Evolutionary conservation across 2,329 filamentous ascomycete species (phyloP).

Genomic region (Phialemoniopsis sp.): DNA sequence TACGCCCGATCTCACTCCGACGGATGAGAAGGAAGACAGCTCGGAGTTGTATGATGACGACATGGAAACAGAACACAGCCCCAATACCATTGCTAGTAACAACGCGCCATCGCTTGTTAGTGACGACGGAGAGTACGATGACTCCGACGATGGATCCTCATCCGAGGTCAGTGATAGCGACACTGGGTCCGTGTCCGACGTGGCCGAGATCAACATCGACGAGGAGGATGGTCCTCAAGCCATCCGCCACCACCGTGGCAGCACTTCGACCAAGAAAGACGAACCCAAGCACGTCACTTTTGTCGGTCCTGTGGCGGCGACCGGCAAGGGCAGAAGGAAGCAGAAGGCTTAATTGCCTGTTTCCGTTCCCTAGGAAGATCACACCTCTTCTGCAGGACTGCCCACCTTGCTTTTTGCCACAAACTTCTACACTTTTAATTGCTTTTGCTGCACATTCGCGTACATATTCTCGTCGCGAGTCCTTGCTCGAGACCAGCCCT

Average conservation of each 20-base stretch:
- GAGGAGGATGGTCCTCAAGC: conserved; percentile 39
- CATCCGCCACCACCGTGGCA: conserved; percentile 37
- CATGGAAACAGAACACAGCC: conserved; percentile 61
- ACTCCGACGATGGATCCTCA: conserved; percentile 61
- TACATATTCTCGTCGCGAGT: too few species aligned
- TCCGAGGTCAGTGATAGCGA: conserved; percentile 57
- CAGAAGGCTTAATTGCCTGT: conserved; percentile 9
- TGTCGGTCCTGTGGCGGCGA: conserved; percentile 44
- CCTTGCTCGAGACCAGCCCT: too few species aligned
- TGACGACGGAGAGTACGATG: conserved; percentile 75
- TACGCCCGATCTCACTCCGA: conserved; percentile 30
- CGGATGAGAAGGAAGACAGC: conserved; percentile 14
- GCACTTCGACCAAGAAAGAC: conserved; percentile 40
- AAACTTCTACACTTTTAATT: conserved; percentile 1
- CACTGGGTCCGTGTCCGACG: conserved; percentile 55
- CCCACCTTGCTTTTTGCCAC: too few species aligned
- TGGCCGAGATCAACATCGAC: conserved; percentile 58
- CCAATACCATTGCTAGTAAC: conserved; percentile 66
- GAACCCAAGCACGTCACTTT: conserved; percentile 53
- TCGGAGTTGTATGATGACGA: conserved; percentile 44
- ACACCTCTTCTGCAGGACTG: too few species aligned
- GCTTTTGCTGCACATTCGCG: too few species aligned
- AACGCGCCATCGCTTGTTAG: conserved; percentile 76
- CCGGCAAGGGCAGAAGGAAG: conserved; percentile 23
- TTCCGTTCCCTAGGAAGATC: too few species aligned